These are phyloP conservation scores for Mortierella sp. DNA, from an alignment of 371 early-diverging fungal species.

Conservation along the genomic window DNA sequence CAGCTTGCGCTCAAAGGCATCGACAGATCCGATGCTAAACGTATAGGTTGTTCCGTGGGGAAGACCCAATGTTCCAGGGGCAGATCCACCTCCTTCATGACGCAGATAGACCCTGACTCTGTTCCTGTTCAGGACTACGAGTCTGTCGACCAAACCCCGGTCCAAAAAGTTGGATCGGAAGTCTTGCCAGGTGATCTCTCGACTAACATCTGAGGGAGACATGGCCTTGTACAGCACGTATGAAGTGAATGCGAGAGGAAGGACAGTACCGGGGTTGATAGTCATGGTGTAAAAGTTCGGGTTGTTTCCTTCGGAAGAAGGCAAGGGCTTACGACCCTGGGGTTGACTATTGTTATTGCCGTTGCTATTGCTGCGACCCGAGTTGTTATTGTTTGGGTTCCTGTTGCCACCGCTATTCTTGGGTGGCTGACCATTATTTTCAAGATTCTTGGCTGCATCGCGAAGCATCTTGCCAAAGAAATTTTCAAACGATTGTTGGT, in stretches of 20 bases:
- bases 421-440: conserved; percentile 27
- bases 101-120: conserved; percentile 86
- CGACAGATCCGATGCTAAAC: conserved; percentile 95
- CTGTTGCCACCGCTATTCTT: conserved; percentile 40
- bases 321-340: conserved; percentile 14
- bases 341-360: conserved; percentile 17
- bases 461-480: conserved; percentile 53
- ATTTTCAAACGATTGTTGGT: conserved; percentile 55
- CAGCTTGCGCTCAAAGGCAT: conserved; percentile 92
- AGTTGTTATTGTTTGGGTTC: conserved; percentile 17
- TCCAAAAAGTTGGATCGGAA: conserved; percentile 90
- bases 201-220: conserved; percentile 62
- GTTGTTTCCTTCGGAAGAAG: not conserved
- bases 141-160: conserved; percentile 91
- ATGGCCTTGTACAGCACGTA: conserved; percentile 68
- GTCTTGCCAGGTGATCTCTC: conserved; percentile 93
- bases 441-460: conserved; percentile 42
- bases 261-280: conserved; percentile 61
- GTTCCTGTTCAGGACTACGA: conserved; percentile 89
- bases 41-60: conserved; percentile 61
- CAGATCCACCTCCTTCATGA: conserved; percentile 70
- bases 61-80: conserved; percentile 57
- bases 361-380: conserved; percentile 3
- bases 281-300: conserved; percentile 56
- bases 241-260: conserved; percentile 64